These are phyloP conservation scores for Pleurotus citrinopileatus DNA, from an alignment of 768 basidiomycete genomes.

Conservation along the genomic window DNA sequence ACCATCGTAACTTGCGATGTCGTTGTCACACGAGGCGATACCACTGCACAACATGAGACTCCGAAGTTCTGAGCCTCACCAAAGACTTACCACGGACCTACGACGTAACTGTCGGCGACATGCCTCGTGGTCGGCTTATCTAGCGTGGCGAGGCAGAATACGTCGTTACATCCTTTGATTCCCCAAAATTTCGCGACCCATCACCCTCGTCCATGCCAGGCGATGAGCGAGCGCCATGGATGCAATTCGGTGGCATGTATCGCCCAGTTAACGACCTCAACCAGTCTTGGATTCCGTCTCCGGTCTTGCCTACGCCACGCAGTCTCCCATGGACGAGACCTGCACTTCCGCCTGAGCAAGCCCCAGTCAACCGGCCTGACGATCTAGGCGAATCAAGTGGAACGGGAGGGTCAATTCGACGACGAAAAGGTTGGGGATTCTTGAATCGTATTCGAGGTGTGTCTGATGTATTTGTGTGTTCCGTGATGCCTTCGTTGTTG, in stretches of 20 bases:
- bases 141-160: background rate
- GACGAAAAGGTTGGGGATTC: constrained; percentile 13
- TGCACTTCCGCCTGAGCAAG: background rate
- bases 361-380: background rate
- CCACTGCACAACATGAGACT: too few relatives aligned
- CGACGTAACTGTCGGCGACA: background rate
- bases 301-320: constrained; percentile 5
- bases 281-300: constrained; percentile 19
- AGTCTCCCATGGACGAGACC: background rate
- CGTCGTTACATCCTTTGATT: too few relatives aligned
- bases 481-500: background rate
- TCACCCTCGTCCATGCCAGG: background rate
- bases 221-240: constrained; percentile 12
- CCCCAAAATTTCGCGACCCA: background rate
- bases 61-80: too few relatives aligned
- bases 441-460: constrained; percentile 6
- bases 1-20: too few relatives aligned
- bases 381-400: background rate
- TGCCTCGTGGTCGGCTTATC: background rate
- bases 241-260: constrained; percentile 16
- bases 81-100: background rate
- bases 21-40: too few relatives aligned
- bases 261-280: constrained; percentile 16
- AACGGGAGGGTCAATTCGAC: background rate
- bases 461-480: background rate